These are phyloP conservation scores for Omphalotus guepiniiformis DNA, from an alignment of 768 basidiomycete genomes.

Conservation along the genomic window DNA sequence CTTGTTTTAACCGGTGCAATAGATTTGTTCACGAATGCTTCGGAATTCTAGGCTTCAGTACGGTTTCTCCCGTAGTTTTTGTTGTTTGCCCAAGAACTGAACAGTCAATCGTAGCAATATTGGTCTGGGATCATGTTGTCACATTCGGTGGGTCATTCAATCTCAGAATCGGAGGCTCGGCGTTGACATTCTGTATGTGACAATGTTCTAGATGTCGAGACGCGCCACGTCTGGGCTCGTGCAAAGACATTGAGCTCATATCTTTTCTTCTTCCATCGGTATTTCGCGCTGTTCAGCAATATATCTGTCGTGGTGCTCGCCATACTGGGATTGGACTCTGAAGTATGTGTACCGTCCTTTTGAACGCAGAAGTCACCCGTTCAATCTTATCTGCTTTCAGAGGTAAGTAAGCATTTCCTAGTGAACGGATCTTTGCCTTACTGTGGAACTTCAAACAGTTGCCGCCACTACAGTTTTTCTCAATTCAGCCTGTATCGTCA, in stretches of 20 bases:
- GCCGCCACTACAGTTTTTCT: no score
- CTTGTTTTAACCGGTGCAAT: no score
- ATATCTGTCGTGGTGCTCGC: not conserved
- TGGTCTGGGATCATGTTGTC: not conserved
- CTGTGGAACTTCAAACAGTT: no score
- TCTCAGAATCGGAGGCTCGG: no score
- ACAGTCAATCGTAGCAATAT: not conserved
- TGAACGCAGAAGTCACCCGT: no score
- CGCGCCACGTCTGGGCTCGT: not conserved
- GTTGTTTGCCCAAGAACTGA: no score
- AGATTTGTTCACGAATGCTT: conserved; percentile 1
- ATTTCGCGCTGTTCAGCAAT: not conserved
- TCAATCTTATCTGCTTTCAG: no score
- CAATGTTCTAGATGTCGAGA: not conserved
- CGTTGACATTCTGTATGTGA: no score
- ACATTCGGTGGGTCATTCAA: not conserved
- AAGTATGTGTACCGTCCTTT: not conserved
- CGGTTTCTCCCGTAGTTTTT: no score
- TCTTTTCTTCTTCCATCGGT: not conserved
- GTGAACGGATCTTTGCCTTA: no score
- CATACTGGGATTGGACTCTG: not conserved
- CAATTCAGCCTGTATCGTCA: not conserved
- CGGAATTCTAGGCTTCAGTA: not conserved
- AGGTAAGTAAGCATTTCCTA: no score
- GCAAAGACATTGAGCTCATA: not conserved